A percentile compares a stretch with the other conserved stretches of the same genome.
Evolutionary conservation across 2,329 filamentous ascomycete genomes (phyloP).

Genomic region (Hawksworthiomyces lignivorus): DNA sequence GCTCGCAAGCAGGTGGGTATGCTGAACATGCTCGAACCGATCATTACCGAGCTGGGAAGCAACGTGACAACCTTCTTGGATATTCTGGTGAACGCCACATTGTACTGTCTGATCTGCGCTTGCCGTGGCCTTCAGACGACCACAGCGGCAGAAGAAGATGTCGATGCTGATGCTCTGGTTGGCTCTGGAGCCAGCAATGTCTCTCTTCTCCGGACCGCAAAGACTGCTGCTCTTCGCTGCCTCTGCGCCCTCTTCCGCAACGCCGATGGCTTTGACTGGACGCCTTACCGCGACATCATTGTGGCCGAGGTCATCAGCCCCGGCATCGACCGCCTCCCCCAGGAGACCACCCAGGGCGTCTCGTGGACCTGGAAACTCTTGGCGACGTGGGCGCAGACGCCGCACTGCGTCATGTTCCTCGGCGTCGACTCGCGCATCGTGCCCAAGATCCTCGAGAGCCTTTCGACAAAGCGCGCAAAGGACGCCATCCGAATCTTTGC

Average conservation of each 20-base stretch:
- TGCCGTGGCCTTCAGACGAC: constrained; percentile 45
- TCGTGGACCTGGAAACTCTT: constrained; percentile 78
- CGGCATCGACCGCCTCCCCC: constrained; percentile 67
- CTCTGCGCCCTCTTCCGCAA: constrained; percentile 71
- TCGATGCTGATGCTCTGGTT: not conserved
- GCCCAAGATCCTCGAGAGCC: constrained; percentile 61
- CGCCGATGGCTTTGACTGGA: constrained; percentile 61
- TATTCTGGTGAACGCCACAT: constrained; percentile 64
- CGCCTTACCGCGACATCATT: constrained; percentile 60
- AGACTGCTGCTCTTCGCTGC: constrained; percentile 73
- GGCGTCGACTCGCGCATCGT: constrained; percentile 55
- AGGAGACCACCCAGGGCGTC: constrained; percentile 82
- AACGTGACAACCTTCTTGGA: constrained; percentile 61
- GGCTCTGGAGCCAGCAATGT: constrained; percentile 14
- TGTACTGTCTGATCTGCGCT: constrained; percentile 72
- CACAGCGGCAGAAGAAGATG: constrained; percentile 1
- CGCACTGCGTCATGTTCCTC: constrained; percentile 61
- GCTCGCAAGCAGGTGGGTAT: constrained; percentile 81
- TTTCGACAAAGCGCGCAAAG: constrained; percentile 58
- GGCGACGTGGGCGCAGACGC: constrained; percentile 67
- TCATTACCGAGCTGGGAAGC: constrained; percentile 76
- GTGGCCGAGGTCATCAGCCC: constrained; percentile 70
- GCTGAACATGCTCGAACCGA: constrained; percentile 80
- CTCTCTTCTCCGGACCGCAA: constrained; percentile 58
- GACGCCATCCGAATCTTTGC: constrained; percentile 81